Conservation (phyloP, 2,329 filamentous ascomycete species). For the Aspergillus amoenus region DNA sequence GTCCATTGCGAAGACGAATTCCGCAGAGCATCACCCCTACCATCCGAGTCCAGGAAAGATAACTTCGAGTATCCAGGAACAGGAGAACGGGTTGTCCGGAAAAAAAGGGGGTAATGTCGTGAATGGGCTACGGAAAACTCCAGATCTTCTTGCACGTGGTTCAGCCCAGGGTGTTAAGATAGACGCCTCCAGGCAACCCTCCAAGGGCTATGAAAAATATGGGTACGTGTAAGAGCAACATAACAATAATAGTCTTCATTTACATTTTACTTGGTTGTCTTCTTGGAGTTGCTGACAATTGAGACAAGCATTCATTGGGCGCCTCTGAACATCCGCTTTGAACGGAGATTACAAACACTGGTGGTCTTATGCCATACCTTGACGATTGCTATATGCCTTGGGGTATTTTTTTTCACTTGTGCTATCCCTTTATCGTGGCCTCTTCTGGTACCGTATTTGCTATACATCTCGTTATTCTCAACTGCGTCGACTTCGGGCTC, state of each 20-base stretch:
- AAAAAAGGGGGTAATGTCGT: not conserved
- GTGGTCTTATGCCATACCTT: constrained; percentile 74
- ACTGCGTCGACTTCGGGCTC: constrained; percentile 73
- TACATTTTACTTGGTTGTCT: not conserved
- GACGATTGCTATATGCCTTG: constrained; percentile 68
- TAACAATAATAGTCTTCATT: not conserved
- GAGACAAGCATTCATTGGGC: constrained; percentile 72
- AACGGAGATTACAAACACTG: constrained; percentile 72
- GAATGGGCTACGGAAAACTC: not conserved
- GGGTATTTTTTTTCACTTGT: constrained; percentile 85
- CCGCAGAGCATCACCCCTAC: not conserved
- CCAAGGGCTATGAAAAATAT: constrained; percentile 6
- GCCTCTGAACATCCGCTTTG: constrained; percentile 70
- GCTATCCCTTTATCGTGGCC: constrained; percentile 93
- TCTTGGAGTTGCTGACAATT: constrained; percentile 6
- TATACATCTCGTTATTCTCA: constrained; percentile 75
- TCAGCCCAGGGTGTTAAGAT: not conserved
- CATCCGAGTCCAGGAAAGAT: not conserved
- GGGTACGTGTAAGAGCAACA: constrained; percentile 8
- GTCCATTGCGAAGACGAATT: not conserved
- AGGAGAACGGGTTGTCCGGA: not conserved
- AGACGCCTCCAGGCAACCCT: not conserved
- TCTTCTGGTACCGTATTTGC: constrained; percentile 70
- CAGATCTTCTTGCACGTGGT: not conserved
- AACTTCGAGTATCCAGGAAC: not conserved